These are phyloP conservation scores for Pythium diclinum DNA, from an alignment of 352 stramenopile species.

Conservation along the genomic window DNA sequence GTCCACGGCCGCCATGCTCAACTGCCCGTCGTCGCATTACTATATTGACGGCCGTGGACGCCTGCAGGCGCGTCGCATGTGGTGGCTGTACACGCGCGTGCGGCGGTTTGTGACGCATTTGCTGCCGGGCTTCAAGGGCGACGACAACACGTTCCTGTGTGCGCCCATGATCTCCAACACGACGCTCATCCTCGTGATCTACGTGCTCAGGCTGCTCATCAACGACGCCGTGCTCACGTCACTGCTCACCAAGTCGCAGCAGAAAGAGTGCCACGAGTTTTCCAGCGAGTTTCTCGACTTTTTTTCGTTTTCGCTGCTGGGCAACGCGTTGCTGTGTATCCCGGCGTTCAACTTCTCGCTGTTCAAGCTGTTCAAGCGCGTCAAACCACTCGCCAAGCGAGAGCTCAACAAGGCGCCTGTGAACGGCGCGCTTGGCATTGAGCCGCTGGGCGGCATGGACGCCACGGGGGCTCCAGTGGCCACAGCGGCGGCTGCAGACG, in stretches of 20 bases:
- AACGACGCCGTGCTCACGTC: slow-evolving; percentile 45
- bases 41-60: slow-evolving; percentile 56
- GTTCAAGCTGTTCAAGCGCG: slow-evolving; percentile 49
- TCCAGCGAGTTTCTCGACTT: slow-evolving; percentile 65
- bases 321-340: slow-evolving; percentile 64
- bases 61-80: slow-evolving; percentile 45
- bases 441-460: slow-evolving; percentile 22
- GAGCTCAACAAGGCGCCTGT: slow-evolving; percentile 15
- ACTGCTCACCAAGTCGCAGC: slow-evolving; percentile 30
- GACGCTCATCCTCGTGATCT: slow-evolving; percentile 58
- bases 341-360: slow-evolving; percentile 59
- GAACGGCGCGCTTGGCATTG: slow-evolving; percentile 21
- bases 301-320: slow-evolving; percentile 56
- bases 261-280: slow-evolving; percentile 43
- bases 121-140: slow-evolving; percentile 54
- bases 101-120: slow-evolving; percentile 44
- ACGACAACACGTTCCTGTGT: slow-evolving; percentile 80
- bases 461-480: slow-evolving; percentile 26
- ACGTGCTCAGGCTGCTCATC: slow-evolving; percentile 44
- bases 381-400: slow-evolving; percentile 27
- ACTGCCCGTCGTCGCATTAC: slow-evolving; percentile 51
- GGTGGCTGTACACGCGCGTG: slow-evolving; percentile 56
- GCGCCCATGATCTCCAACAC: slow-evolving; percentile 74
- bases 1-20: slow-evolving; percentile 17
- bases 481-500: slow-evolving; percentile 32